These are phyloP conservation scores for Xylariales sp. DNA, from an alignment of 2,329 filamentous ascomycete species.

Conservation along the genomic window DNA sequence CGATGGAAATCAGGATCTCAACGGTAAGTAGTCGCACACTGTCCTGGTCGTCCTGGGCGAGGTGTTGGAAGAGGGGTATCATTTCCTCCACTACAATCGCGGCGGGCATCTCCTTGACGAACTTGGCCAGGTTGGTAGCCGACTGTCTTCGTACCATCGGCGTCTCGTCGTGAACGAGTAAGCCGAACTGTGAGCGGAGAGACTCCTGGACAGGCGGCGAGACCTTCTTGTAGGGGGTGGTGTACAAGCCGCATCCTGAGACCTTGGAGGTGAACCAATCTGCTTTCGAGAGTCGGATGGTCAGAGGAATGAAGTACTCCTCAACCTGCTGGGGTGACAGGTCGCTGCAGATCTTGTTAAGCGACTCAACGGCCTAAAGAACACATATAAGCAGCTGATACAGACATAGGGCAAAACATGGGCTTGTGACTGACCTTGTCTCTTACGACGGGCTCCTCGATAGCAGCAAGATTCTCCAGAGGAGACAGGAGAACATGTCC, in stretches of 20 bases:
- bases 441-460: slow-evolving; percentile 94
- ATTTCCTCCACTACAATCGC: slow-evolving; percentile 94
- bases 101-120: slow-evolving; percentile 94
- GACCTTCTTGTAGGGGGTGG: slow-evolving; percentile 87
- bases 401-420: slow-evolving; percentile 8
- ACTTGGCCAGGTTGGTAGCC: slow-evolving; percentile 93
- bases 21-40: slow-evolving; percentile 94
- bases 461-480: slow-evolving; percentile 94
- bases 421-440: slow-evolving; percentile 70
- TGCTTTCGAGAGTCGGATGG: slow-evolving; percentile 93
- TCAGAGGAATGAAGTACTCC: slow-evolving; percentile 94
- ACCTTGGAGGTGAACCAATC: slow-evolving; percentile 99
- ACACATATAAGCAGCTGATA: slow-evolving; percentile 9
- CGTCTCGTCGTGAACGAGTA: slow-evolving; percentile 95
- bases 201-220: slow-evolving; percentile 83
- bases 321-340: slow-evolving; percentile 90
- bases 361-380: slow-evolving; percentile 85
- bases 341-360: slow-evolving; percentile 98
- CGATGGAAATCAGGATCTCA: slow-evolving; percentile 92
- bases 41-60: slow-evolving; percentile 94
- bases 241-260: slow-evolving; percentile 93
- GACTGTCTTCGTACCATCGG: slow-evolving; percentile 98
- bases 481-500: slow-evolving; percentile 95
- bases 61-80: slow-evolving; percentile 97
- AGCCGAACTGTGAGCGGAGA: slow-evolving; percentile 85